Conservation (phyloP, 176 grass and related monocot genomes). For the Eragrostis curvula region DNA sequence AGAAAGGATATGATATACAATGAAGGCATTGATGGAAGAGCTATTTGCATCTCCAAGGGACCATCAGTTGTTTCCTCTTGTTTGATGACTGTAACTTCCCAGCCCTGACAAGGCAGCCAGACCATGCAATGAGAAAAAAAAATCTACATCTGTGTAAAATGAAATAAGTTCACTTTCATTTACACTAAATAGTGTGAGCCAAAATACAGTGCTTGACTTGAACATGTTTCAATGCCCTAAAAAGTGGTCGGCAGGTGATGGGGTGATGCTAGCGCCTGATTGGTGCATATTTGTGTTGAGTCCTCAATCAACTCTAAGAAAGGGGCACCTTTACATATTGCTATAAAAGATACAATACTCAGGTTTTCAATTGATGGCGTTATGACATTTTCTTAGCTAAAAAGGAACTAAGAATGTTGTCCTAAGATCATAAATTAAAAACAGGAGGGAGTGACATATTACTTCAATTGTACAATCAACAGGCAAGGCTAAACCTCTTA, state of each 20-base stretch:
- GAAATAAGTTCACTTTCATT: neutral
- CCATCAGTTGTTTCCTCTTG: slow-evolving; percentile 86
- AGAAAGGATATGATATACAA: slow-evolving; percentile 89
- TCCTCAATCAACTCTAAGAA: too few relatives aligned
- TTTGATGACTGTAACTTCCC: slow-evolving; percentile 96
- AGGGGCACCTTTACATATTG: neutral
- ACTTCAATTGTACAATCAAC: neutral
- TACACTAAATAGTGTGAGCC: slow-evolving; percentile 32
- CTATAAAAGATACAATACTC: neutral
- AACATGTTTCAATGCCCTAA: neutral
- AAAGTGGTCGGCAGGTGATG: neutral
- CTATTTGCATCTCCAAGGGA: slow-evolving; percentile 82
- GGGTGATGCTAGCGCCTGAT: neutral
- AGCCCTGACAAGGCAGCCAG: slow-evolving; percentile 71
- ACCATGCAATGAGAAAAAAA: slow-evolving; percentile 29
- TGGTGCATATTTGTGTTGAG: too few relatives aligned
- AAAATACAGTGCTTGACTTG: neutral
- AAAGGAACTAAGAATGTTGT: neutral
- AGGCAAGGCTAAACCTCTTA: slow-evolving; percentile 17
- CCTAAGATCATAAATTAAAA: neutral
- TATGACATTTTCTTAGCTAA: neutral
- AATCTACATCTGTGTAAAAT: neutral
- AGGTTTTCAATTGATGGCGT: neutral
- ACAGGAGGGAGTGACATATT: neutral
- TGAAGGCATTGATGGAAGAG: slow-evolving; percentile 98